Conservation (phyloP, 139 green algal species). For the Pleodorina starrii region DNA sequence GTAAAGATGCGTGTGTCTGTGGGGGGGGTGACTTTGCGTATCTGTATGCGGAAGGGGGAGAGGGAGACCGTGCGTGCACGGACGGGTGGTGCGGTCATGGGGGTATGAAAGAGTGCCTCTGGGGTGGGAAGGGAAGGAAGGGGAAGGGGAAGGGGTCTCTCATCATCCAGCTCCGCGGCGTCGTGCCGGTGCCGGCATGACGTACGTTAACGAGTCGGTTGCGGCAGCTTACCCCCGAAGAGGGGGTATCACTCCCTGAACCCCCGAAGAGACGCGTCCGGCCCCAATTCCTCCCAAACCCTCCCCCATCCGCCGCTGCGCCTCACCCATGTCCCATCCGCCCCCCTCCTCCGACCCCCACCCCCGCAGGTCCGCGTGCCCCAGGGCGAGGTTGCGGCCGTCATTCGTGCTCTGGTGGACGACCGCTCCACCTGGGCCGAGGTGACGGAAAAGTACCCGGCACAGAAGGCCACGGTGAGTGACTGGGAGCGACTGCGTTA, state of each 20-base stretch:
- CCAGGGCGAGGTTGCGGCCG: constrained; percentile 73
- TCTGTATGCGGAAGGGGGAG: no score
- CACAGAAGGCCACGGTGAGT: constrained; percentile 66
- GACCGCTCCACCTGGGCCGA: constrained; percentile 79
- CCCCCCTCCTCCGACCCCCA: no score
- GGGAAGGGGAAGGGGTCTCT: no score
- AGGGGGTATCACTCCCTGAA: neutral
- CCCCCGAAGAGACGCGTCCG: neutral
- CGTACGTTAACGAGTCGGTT: neutral
- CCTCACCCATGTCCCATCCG: neutral
- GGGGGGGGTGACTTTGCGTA: neutral
- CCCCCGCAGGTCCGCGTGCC: constrained; percentile 87
- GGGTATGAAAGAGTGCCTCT: neutral
- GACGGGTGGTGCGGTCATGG: neutral
- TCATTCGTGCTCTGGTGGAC: constrained; percentile 83
- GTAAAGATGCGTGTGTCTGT: neutral
- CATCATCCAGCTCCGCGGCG: no score
- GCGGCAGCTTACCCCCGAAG: neutral
- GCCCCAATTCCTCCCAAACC: neutral
- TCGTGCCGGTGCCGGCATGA: no score
- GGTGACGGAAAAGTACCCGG: constrained; percentile 86
- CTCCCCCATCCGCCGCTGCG: no score
- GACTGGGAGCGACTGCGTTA: no score
- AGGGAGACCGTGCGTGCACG: neutral
- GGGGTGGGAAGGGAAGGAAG: no score